Percentiles rank a stretch among this genome's conserved stretches.
These are phyloP conservation scores for Phytophthora syringae DNA, from an alignment of 352 stramenopile genomes.

Conservation along the genomic window DNA sequence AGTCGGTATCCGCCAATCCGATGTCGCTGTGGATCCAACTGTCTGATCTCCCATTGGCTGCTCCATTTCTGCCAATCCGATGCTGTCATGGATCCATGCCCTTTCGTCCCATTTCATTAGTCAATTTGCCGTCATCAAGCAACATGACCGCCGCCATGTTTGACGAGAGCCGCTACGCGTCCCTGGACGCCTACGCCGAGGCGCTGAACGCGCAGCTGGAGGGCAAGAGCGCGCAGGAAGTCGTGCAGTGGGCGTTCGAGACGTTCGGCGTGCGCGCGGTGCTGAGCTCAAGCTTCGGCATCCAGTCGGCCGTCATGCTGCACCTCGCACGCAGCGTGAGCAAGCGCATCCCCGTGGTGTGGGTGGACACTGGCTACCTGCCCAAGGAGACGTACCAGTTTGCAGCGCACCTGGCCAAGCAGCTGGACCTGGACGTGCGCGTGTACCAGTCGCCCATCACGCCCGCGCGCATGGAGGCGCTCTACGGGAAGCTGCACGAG, in stretches of 20 bases:
- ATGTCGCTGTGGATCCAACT: conserved; percentile 2
- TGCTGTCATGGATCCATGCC: not conserved
- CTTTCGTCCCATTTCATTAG: conserved; percentile 22
- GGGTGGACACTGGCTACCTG: conserved; percentile 88
- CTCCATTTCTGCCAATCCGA: conserved; percentile 10
- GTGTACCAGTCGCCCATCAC: conserved; percentile 83
- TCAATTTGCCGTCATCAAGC: conserved; percentile 27
- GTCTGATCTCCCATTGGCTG: conserved; percentile 11
- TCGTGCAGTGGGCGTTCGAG: conserved; percentile 73
- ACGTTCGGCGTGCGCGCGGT: conserved; percentile 74
- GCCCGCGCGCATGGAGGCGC: conserved; percentile 82
- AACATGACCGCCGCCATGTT: conserved; percentile 39
- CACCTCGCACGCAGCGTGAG: conserved; percentile 65
- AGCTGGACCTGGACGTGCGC: conserved; percentile 72
- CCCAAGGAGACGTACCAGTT: conserved; percentile 88
- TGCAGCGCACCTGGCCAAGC: conserved; percentile 62
- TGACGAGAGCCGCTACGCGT: conserved; percentile 53
- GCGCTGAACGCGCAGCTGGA: conserved; percentile 67
- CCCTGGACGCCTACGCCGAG: conserved; percentile 69
- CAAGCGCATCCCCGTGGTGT: conserved; percentile 72
- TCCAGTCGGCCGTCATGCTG: conserved; percentile 88
- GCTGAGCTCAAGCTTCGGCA: conserved; percentile 88
- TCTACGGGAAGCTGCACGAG: conserved; percentile 88
- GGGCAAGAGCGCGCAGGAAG: conserved; percentile 58
- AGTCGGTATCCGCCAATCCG: conserved; percentile 7